Evolutionary conservation across 163 green algal species (phyloP), one percentile per base, ranked within the genome.

Genomic region (Volvox carteri): DNA sequence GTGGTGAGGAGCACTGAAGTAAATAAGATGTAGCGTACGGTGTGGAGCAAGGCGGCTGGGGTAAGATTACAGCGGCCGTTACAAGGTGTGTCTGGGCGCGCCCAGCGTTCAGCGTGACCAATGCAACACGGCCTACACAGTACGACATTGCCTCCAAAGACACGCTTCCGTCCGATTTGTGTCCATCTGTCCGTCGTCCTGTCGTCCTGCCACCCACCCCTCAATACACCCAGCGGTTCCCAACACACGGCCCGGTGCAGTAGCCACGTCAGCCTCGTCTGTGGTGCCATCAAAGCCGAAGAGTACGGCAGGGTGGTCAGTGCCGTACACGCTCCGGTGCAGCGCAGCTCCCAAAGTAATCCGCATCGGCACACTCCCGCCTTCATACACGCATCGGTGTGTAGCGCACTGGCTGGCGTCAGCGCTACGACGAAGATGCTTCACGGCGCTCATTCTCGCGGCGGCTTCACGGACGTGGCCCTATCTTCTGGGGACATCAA

Each of bases 401-500:
- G 44, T 18, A 42, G 44, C 7, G 33, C 48, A 1, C 30, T 52
- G 48, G 30, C 21, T 2, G 33, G 23, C 18, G 5, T 54, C 21
- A 12, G 12, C n/a, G 60, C 7, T 19, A 16, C 4, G 25, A 25
- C 0, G 25, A 4, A 84, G 52, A 23, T n/a, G n/a, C 25, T 19
- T 14, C 28, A 5, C n/a, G 39, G 37, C 48, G 48, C 8, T 4
- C 39, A 54, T 42, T 41, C 90, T 0, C 74, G 68, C 1, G 90
- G 86, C 42, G 91, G 88, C 62, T 90, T 90, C 74, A 90, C 85
- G 1, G 89, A 94, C 42, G 92, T 94, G 19, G 90, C 87, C 0
- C 56, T 58, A 50, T 90, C 91, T 78, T 90, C 90, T 23, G 48
- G 73, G 78, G 21, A 67, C 19, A 68, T 77, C 16, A 23, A 28